Conservation (phyloP, 495 filamentous ascomycete genomes). For the Penicillium cinerascens region DNA sequence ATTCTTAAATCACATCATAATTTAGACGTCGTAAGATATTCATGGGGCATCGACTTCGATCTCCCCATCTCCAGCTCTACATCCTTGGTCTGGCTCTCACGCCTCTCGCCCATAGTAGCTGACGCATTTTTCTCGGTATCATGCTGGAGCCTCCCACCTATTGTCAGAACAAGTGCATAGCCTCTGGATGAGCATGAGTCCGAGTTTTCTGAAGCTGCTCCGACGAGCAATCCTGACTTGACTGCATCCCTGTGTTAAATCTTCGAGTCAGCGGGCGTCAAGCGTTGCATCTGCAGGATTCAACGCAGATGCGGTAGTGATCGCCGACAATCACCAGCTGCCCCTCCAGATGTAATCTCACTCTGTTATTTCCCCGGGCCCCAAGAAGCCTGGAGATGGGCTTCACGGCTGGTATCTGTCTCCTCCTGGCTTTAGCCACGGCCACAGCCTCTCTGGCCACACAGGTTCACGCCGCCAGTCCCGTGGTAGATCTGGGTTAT, state of each 20-base stretch:
- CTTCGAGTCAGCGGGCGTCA: neutral
- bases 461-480: neutral
- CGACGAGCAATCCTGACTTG: too few species aligned
- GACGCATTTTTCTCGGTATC: neutral
- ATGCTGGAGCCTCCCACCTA: neutral
- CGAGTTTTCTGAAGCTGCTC: too few species aligned
- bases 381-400: neutral
- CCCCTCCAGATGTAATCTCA: neutral
- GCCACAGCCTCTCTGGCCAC: neutral
- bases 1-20: too few species aligned
- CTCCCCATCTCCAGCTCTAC: neutral
- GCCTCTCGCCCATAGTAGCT: neutral
- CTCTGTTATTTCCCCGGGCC: neutral
- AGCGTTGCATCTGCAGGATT: neutral
- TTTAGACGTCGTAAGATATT: neutral
- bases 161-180: too few species aligned
- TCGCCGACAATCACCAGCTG: neutral
- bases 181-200: too few species aligned
- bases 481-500: slow-evolving; percentile 21
- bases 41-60: too few species aligned
- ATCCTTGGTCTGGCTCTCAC: neutral
- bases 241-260: neutral
- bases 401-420: neutral
- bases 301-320: slow-evolving; percentile 1
- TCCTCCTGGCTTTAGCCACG: neutral